Base-by-base conservation (phyloP, 345 rosid genomes). In the Acer yangbiense region DNA sequence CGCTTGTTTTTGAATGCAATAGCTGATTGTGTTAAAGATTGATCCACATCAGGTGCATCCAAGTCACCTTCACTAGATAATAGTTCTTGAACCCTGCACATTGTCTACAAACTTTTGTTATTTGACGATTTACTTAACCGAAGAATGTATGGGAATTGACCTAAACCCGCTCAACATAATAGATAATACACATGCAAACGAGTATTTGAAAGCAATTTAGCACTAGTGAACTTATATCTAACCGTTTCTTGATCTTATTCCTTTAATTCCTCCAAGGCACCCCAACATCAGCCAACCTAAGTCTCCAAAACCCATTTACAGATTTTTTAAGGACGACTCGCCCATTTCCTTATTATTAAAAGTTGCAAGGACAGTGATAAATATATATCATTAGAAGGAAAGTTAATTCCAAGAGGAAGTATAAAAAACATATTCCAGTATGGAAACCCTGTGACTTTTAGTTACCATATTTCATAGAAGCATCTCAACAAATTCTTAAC, bases 31-130 rank as follows among this genome's bases (percentile, higher is more conserved):
- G 61, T 57, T 48, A 83, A 76, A 43, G 81, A 82, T 68, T 79
- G 83, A 71, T 86, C 89, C 68, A 78, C 78, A 71, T 82, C 83
- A 82, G 74, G 74, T 57, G 81, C 86, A 78, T 63, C 78, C 76
- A 78, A 76, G 44, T 79, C 84, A 32, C 63, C 74, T 79, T 81
- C 75, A 71, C 80, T 76, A 63, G 86, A 87, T 85, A 93, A 86
- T 52, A 71, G 78, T 76, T 82, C 89, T 85, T 86, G 93, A 58
- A 92, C 91, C 92, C 93, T 93, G 93, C 97, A 88, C 85, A 93
- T 86, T 83, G 93, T 90, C 99, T 95, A 85, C 79, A 80, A 85
- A 78, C 77, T 73, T 77, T 78, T 84, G 76, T 81, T 78, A 84
- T 82, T 87, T 65, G 50, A 61, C 29, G 62, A 75, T 76, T 74